phyloP scores from a whole-genome alignment of 345 rosid species.

The rapeseed (Brassica napus) region DNA sequence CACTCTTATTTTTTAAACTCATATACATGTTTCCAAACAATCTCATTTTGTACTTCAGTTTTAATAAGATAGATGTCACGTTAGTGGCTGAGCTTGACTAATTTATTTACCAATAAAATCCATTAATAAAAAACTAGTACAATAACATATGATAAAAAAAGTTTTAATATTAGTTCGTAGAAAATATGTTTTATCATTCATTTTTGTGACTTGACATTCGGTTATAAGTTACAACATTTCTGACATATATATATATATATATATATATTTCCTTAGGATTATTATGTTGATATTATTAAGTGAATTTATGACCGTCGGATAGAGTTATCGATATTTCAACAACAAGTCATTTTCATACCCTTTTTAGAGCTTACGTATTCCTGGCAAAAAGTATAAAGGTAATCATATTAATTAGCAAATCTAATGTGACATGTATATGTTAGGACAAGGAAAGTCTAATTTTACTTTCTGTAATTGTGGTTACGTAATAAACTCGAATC shows the following conservation, averaged over 20 bases:
- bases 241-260: no score
- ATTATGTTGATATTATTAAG: neutral
- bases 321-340: neutral
- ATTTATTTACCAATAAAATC: neutral
- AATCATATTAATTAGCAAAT: neutral
- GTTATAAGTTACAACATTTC: neutral
- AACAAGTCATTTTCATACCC: neutral
- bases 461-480: neutral
- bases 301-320: neutral
- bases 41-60: no score
- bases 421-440: neutral
- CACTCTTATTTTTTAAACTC: no score
- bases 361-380: conserved; percentile 1
- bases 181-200: neutral
- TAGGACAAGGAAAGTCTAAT: neutral
- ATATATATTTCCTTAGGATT: neutral
- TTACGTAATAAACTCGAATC: neutral
- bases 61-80: no score
- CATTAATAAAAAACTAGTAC: no score
- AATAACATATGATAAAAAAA: neutral
- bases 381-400: neutral
- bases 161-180: neutral
- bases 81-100: conserved; percentile 27
- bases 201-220: neutral
- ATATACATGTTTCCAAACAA: no score